phyloP scores from a whole-genome alignment of 2,329 filamentous ascomycete species.

The Aspergillus sp. region DNA sequence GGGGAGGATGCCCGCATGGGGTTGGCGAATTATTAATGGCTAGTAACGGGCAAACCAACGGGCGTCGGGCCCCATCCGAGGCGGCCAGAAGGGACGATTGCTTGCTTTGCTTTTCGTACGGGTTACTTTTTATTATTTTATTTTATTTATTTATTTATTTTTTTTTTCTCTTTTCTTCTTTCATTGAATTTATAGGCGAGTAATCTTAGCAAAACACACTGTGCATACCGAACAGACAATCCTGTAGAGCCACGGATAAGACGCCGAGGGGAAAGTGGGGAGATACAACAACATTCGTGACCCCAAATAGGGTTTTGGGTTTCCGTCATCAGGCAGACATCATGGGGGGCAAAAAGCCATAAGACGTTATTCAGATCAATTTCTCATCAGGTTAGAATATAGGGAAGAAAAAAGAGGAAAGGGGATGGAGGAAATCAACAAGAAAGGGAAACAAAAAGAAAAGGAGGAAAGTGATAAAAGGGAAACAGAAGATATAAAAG shows the following conservation, averaged over 20 bases:
- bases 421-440: slow-evolving; percentile 15
- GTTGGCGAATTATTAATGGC: not conserved
- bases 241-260: not conserved
- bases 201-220: not conserved
- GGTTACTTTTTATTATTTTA: no score
- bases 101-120: no score
- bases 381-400: slow-evolving; percentile 21
- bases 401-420: slow-evolving; percentile 21
- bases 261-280: not conserved
- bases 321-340: not conserved
- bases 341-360: not conserved
- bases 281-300: not conserved
- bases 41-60: not conserved
- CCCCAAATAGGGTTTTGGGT: not conserved
- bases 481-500: slow-evolving; percentile 15
- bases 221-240: not conserved
- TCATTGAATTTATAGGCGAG: not conserved
- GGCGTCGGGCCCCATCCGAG: not conserved
- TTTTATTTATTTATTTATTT: no score
- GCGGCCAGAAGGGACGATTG: not conserved
- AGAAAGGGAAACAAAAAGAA: slow-evolving; percentile 18
- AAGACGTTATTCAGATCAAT: slow-evolving; percentile 14
- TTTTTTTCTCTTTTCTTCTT: not conserved
- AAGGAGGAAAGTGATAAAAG: slow-evolving; percentile 21
- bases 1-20: not conserved